Evolutionary conservation across 1,284 basidiomycete species (phyloP).

Genomic region (Polyporus tsugae): DNA sequence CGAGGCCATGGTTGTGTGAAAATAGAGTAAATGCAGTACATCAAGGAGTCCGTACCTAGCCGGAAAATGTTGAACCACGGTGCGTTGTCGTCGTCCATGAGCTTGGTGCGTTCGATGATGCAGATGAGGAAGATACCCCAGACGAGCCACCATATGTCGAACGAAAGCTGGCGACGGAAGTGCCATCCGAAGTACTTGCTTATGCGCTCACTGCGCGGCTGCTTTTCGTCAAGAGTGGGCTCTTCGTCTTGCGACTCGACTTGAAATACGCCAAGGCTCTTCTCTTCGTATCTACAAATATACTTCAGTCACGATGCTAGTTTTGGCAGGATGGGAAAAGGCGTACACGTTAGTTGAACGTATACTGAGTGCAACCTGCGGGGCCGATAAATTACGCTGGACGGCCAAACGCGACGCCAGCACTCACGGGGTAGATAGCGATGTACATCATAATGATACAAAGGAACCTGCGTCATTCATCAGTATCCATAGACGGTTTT

Average conservation of each 20-base stretch:
- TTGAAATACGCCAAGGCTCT: slow-evolving; percentile 71
- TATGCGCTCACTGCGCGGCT: slow-evolving; percentile 54
- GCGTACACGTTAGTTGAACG: slow-evolving; percentile 85
- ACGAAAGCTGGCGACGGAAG: slow-evolving; percentile 71
- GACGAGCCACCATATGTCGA: slow-evolving; percentile 69
- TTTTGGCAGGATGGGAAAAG: neutral
- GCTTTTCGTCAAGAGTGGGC: slow-evolving; percentile 48
- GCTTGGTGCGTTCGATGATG: slow-evolving; percentile 69
- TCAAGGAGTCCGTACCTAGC: slow-evolving; percentile 28
- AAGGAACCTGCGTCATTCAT: slow-evolving; percentile 58
- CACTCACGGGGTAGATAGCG: slow-evolving; percentile 59
- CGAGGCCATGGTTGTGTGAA: neutral
- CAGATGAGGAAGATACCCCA: slow-evolving; percentile 71
- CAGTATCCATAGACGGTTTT: neutral
- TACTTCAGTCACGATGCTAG: neutral
- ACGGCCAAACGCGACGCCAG: neutral
- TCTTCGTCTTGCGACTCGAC: slow-evolving; percentile 54
- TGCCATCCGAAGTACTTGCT: slow-evolving; percentile 69
- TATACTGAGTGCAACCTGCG: slow-evolving; percentile 68
- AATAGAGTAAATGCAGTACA: neutral
- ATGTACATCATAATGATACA: slow-evolving; percentile 83
- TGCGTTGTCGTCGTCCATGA: slow-evolving; percentile 59
- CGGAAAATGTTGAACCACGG: slow-evolving; percentile 74
- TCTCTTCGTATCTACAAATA: slow-evolving; percentile 65
- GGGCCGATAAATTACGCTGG: neutral